phyloP scores from a whole-genome alignment of 441 rosid species.

The Croton laevigatus region DNA sequence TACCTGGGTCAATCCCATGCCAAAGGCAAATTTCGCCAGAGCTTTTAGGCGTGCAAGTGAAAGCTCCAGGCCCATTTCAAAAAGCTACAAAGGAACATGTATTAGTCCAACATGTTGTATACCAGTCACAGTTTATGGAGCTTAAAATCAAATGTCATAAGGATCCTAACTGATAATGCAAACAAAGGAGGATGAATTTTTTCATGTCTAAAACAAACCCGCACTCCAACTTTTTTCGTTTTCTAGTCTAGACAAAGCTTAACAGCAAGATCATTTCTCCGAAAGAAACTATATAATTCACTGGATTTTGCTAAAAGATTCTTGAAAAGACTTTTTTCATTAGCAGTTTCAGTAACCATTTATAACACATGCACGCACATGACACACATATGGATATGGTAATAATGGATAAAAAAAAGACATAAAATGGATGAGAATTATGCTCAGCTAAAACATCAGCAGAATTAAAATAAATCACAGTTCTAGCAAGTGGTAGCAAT shows the following conservation, averaged over 20 bases:
- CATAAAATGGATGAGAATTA: neutral
- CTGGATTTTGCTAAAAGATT: neutral
- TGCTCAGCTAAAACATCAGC: neutral
- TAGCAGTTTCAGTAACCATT: neutral
- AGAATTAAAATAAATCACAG: neutral
- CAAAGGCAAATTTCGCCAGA: slow-evolving; percentile 95
- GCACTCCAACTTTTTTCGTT: neutral
- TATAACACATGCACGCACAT: neutral
- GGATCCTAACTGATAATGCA: neutral
- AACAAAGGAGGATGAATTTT: neutral
- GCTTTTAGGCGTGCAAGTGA: slow-evolving; percentile 95
- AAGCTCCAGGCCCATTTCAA: slow-evolving; percentile 99
- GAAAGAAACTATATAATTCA: neutral
- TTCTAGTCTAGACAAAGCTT: neutral
- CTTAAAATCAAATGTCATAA: slow-evolving; percentile 8
- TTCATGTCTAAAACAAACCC: neutral
- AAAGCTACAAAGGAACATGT: slow-evolving; percentile 57
- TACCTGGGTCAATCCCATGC: slow-evolving; percentile 98
- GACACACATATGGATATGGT: neutral
- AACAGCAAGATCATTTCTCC: neutral
- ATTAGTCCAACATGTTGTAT: slow-evolving; percentile 18
- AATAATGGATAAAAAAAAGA: neutral
- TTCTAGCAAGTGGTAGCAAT: neutral
- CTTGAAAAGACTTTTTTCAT: neutral
- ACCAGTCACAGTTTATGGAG: neutral